Percentiles rank a stretch among this genome's conserved stretches.
Evolutionary conservation across 2,329 filamentous ascomycete genomes (phyloP).

Genomic region (Aureobasidium uvarum): DNA sequence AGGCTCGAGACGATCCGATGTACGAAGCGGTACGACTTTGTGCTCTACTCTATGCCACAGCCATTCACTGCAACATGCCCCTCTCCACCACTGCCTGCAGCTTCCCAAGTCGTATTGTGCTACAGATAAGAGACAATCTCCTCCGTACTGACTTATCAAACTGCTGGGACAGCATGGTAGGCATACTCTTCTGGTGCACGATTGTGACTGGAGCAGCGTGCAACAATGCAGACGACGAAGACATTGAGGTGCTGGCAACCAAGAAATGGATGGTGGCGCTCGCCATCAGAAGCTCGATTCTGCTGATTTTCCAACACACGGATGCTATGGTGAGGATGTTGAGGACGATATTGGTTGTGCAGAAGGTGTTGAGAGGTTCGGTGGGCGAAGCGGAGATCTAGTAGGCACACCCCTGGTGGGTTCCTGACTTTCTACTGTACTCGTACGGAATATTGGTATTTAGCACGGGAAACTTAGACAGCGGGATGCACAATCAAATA

Average conservation of each 20-base stretch:
- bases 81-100: constrained; percentile 29
- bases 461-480: not conserved
- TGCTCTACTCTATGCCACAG: constrained; percentile 34
- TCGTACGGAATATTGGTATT: not conserved
- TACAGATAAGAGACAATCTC: constrained; percentile 32
- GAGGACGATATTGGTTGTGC: constrained; percentile 34
- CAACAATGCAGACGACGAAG: constrained; percentile 28
- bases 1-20: constrained; percentile 19
- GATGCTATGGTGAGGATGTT: constrained; percentile 34
- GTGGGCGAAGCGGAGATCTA: not conserved
- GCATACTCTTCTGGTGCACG: constrained; percentile 38
- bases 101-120: constrained; percentile 6
- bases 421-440: not conserved
- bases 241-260: constrained; percentile 30
- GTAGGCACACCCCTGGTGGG: not conserved
- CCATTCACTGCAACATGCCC: constrained; percentile 30
- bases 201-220: constrained; percentile 37
- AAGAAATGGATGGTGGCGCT: constrained; percentile 38
- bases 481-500: not conserved
- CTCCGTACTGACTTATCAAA: constrained; percentile 34
- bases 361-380: constrained; percentile 27
- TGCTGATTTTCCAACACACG: constrained; percentile 38
- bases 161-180: constrained; percentile 38
- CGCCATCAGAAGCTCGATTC: constrained; percentile 35
- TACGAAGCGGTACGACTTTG: constrained; percentile 37